Evolutionary conservation across 352 stramenopile species (phyloP).

Genomic region (Phytophthora melonis): DNA sequence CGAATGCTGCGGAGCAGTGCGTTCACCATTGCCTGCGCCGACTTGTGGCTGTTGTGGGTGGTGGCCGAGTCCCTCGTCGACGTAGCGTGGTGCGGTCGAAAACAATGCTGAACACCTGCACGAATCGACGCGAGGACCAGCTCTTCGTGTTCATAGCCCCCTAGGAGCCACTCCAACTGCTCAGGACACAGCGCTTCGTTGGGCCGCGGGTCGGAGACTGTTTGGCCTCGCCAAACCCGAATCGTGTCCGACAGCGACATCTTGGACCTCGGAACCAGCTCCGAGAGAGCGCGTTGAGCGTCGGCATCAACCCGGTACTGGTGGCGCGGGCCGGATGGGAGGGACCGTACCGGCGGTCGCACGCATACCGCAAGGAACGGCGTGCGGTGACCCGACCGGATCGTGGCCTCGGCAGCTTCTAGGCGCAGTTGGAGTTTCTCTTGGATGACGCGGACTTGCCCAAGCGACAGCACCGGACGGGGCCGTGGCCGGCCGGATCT

Average conservation of each 20-base stretch:
- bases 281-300: not conserved
- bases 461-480: not conserved
- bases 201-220: not conserved
- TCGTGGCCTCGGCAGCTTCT: not conserved
- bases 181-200: not conserved
- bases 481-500: not conserved
- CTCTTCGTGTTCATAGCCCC: not conserved
- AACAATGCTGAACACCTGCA: not conserved
- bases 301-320: not conserved
- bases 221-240: not conserved
- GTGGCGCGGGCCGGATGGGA: too few relatives aligned
- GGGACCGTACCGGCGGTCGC: not conserved
- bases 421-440: not conserved
- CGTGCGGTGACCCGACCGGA: not conserved
- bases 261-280: not conserved
- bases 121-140: not conserved
- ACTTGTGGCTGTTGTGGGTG: not conserved
- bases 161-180: not conserved
- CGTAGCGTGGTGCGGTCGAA: not conserved
- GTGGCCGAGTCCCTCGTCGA: not conserved
- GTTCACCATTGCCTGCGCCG: not conserved
- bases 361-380: not conserved
- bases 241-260: not conserved
- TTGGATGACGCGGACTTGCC: not conserved
- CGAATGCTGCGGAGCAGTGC: not conserved